Percentiles rank a stretch among this genome's conserved stretches.
Evolutionary conservation across 257 asterid species (phyloP).

Genomic region (Verbascum thapsus): DNA sequence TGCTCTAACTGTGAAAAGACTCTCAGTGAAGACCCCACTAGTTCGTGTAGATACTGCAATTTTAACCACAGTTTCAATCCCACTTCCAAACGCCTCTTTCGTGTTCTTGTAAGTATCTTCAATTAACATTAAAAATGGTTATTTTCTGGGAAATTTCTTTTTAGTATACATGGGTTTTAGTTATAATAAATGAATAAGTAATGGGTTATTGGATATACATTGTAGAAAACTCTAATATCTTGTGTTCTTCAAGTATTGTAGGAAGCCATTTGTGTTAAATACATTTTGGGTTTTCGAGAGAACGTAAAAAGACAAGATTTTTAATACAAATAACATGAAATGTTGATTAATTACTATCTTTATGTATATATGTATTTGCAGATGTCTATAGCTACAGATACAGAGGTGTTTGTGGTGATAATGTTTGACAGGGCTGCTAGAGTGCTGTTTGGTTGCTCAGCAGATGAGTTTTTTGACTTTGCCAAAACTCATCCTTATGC

Average conservation of each 20-base stretch:
- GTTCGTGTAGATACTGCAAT: constrained; percentile 55
- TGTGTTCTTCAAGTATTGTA: background rate
- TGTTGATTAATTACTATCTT: too few relatives aligned
- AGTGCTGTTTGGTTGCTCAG: constrained; percentile 88
- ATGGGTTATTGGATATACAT: background rate
- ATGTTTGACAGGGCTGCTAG: constrained; percentile 91
- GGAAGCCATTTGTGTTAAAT: constrained; percentile 11
- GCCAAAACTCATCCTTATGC: constrained; percentile 72
- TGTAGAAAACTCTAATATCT: too few relatives aligned
- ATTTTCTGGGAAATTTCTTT: background rate
- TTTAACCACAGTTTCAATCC: constrained; percentile 43
- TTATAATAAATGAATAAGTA: too few relatives aligned
- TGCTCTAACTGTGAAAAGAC: constrained; percentile 72
- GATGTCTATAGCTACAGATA: constrained; percentile 81
- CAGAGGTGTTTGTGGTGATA: constrained; percentile 64
- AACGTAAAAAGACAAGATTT: background rate
- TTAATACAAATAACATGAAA: background rate
- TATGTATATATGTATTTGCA: constrained; percentile 53
- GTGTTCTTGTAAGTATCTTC: constrained; percentile 64
- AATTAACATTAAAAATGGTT: background rate
- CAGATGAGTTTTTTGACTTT: constrained; percentile 79
- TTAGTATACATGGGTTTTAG: too few relatives aligned
- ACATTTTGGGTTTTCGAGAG: background rate
- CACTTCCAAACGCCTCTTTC: constrained; percentile 67
- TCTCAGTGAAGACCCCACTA: constrained; percentile 47